These are phyloP conservation scores for Pueraria montana DNA, from an alignment of 306 rosid species.

Conservation along the genomic window DNA sequence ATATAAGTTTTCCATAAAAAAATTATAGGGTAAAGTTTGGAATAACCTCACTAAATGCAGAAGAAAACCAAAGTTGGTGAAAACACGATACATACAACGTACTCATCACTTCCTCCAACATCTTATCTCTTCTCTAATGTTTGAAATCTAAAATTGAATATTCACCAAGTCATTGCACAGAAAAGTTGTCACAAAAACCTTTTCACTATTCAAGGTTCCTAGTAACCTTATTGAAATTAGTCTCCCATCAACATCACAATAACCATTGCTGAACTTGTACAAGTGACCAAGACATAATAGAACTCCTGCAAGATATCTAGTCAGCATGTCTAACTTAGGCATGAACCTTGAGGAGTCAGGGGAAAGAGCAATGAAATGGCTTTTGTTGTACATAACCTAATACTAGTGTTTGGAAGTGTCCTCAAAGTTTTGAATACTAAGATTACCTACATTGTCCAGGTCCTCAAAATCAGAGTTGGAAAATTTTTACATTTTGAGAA, in stretches of 20 bases:
- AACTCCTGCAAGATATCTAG: background rate
- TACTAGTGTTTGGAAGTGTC: background rate
- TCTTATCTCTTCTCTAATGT: conserved; percentile 3
- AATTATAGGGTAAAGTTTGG: conserved; percentile 1
- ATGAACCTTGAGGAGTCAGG: conserved; percentile 7
- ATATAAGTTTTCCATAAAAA: background rate
- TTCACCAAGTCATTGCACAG: conserved; percentile 11
- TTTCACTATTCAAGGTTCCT: background rate
- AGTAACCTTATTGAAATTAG: background rate
- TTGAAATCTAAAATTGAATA: background rate
- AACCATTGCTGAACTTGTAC: background rate
- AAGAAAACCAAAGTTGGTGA: background rate
- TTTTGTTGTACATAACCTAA: background rate
- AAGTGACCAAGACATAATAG: background rate
- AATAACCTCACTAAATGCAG: background rate
- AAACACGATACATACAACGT: background rate
- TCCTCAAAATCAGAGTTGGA: conserved; percentile 13
- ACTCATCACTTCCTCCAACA: background rate
- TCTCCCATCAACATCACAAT: background rate
- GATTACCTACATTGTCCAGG: background rate
- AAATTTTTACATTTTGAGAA: background rate
- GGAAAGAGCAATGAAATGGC: conserved; percentile 3
- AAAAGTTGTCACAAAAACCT: conserved; percentile 14
- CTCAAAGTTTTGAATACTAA: background rate
- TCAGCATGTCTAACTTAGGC: conserved; percentile 2